Evolutionary conservation across 2,329 filamentous ascomycete genomes (phyloP).

Genomic region (Coleophoma cylindrospora): DNA sequence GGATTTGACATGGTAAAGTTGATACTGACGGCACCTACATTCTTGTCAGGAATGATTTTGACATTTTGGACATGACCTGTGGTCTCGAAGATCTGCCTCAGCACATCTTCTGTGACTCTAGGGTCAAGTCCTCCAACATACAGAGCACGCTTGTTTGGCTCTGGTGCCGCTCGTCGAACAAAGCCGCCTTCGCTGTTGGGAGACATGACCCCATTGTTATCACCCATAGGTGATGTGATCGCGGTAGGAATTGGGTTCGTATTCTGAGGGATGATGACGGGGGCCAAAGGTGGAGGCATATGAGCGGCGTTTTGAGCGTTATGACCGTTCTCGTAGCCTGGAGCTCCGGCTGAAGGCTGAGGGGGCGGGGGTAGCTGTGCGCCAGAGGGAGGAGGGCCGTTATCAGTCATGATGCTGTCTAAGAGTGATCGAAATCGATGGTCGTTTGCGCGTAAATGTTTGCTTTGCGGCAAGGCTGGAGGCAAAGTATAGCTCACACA

Average conservation of each 20-base stretch:
- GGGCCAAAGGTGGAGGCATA: slow-evolving; percentile 86
- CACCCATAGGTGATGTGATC: slow-evolving; percentile 79
- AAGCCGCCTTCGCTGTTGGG: slow-evolving; percentile 78
- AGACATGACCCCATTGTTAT: slow-evolving; percentile 69
- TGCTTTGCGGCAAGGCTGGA: background rate
- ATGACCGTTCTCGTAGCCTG: slow-evolving; percentile 74
- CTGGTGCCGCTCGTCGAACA: slow-evolving; percentile 84
- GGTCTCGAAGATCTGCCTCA: slow-evolving; percentile 98
- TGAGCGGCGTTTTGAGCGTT: slow-evolving; percentile 69
- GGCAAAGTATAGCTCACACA: slow-evolving; percentile 6
- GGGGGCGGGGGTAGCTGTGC: slow-evolving; percentile 66
- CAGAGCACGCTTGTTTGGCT: slow-evolving; percentile 96
- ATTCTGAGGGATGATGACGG: slow-evolving; percentile 86
- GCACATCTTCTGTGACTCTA: slow-evolving; percentile 89
- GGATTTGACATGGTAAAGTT: slow-evolving; percentile 20
- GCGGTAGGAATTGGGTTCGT: slow-evolving; percentile 92
- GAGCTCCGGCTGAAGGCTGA: slow-evolving; percentile 63
- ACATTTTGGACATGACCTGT: slow-evolving; percentile 97
- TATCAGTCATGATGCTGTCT: slow-evolving; percentile 67
- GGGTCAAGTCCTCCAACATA: slow-evolving; percentile 95
- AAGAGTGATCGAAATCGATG: slow-evolving; percentile 18
- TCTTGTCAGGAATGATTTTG: slow-evolving; percentile 99
- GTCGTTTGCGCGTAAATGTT: slow-evolving; percentile 10
- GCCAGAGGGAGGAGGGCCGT: slow-evolving; percentile 55
- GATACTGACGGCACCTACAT: slow-evolving; percentile 61